Evolutionary conservation across 2,329 filamentous ascomycete genomes (phyloP).

Genomic region (Penicillium sp.): DNA sequence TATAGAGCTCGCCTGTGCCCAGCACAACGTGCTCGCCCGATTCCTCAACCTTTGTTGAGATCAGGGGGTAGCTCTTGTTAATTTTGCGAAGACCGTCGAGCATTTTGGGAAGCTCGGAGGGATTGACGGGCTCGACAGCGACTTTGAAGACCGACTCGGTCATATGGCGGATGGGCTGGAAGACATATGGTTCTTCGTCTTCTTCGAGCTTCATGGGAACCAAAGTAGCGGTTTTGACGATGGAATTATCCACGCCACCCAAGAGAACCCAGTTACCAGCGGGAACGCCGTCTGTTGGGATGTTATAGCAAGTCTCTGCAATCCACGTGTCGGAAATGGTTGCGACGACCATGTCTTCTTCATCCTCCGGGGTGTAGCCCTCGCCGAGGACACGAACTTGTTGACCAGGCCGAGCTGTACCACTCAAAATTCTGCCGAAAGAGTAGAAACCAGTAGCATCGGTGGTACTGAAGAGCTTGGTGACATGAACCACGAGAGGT

Average conservation of each 20-base stretch:
- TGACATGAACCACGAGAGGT: conserved; percentile 86
- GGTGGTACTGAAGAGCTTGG: conserved; percentile 86
- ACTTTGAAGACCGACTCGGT: conserved; percentile 98
- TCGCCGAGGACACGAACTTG: conserved; percentile 92
- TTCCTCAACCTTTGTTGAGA: conserved; percentile 96
- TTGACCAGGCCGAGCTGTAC: conserved; percentile 79
- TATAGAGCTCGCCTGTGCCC: conserved; percentile 97
- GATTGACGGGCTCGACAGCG: conserved; percentile 96
- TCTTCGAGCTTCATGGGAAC: conserved; percentile 79
- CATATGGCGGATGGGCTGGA: conserved; percentile 89
- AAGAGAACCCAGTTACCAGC: conserved; percentile 94
- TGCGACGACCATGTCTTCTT: conserved; percentile 93
- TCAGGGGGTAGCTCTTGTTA: conserved; percentile 95
- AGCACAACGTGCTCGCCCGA: conserved; percentile 95
- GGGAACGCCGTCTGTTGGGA: conserved; percentile 87
- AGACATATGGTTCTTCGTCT: conserved; percentile 92
- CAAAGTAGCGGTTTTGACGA: conserved; percentile 94
- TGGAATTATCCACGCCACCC: conserved; percentile 92
- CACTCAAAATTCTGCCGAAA: conserved; percentile 90
- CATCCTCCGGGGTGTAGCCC: conserved; percentile 93
- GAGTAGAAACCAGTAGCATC: conserved; percentile 92
- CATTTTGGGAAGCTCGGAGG: conserved; percentile 98
- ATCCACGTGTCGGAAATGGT: conserved; percentile 88
- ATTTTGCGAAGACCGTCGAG: conserved; percentile 93
- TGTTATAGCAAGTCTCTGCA: conserved; percentile 88